Evolutionary conservation across 495 filamentous ascomycete genomes (phyloP).

Genomic region (Tuber borchii): DNA sequence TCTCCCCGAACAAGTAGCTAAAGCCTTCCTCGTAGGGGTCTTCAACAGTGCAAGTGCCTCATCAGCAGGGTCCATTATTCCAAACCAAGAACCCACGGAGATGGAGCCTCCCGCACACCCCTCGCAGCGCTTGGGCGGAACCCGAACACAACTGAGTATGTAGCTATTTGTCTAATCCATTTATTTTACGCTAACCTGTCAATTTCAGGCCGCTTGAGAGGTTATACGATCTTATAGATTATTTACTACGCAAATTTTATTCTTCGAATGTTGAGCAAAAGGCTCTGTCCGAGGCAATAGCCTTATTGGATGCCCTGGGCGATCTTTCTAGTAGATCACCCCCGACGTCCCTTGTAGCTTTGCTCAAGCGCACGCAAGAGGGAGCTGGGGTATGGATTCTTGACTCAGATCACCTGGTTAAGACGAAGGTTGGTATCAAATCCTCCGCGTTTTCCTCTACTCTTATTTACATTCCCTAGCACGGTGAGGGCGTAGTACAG

Average conservation of each 20-base stretch:
- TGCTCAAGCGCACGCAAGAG: slow-evolving; percentile 54
- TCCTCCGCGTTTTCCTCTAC: not conserved
- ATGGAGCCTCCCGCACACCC: slow-evolving; percentile 4
- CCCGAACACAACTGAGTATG: slow-evolving; percentile 30
- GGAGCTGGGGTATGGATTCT: slow-evolving; percentile 57
- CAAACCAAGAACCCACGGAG: slow-evolving; percentile 15
- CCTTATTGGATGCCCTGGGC: slow-evolving; percentile 42
- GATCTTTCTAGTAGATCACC: slow-evolving; percentile 44
- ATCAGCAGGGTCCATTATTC: slow-evolving; percentile 21
- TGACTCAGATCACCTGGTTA: slow-evolving; percentile 46
- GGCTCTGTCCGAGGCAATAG: slow-evolving; percentile 17
- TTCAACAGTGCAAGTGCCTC: not conserved
- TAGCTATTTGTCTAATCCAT: slow-evolving; percentile 7
- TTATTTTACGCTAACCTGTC: slow-evolving; percentile 18
- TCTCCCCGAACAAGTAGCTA: not conserved
- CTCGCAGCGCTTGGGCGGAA: slow-evolving; percentile 22
- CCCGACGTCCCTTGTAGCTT: slow-evolving; percentile 33
- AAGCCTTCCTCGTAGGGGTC: not conserved
- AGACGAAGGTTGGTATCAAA: slow-evolving; percentile 16
- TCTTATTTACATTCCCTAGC: slow-evolving; percentile 1
- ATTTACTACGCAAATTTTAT: slow-evolving; percentile 49
- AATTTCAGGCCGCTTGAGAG: slow-evolving; percentile 50
- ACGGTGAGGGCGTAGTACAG: not conserved
- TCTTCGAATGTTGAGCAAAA: slow-evolving; percentile 26
- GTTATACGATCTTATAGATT: slow-evolving; percentile 53